These are phyloP conservation scores for Trichocladium antarcticum DNA, from an alignment of 495 filamentous ascomycete genomes.

Conservation along the genomic window DNA sequence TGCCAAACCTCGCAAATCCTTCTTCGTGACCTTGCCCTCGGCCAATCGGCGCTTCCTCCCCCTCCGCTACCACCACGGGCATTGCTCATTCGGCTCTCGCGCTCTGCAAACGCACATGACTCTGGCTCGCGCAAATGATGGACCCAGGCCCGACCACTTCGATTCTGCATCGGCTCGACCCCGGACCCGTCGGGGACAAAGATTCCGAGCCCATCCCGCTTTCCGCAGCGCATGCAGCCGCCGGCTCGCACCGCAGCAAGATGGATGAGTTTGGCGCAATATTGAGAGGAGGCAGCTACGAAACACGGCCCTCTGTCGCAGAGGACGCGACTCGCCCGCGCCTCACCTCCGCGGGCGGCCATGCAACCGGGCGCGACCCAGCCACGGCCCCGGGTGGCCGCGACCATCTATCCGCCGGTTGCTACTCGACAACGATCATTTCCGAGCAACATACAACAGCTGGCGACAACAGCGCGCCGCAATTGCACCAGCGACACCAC, in stretches of 20 bases:
- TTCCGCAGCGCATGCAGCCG: constrained; percentile 6
- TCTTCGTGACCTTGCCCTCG: constrained; percentile 4
- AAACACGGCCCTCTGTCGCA: constrained; percentile 2
- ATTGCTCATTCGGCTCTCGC: constrained; percentile 6
- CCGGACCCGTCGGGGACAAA: constrained; percentile 21
- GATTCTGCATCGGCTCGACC: constrained; percentile 19
- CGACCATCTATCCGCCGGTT: constrained; percentile 6
- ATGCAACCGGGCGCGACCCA: constrained; percentile 15
- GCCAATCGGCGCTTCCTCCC: constrained; percentile 9
- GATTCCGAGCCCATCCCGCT: constrained; percentile 12
- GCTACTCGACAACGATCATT: neutral
- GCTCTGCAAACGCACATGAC: constrained; percentile 1
- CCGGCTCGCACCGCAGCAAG: constrained; percentile 4
- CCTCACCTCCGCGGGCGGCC: constrained; percentile 1
- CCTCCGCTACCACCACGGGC: constrained; percentile 3
- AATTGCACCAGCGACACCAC: constrained; percentile 13
- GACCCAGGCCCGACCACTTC: constrained; percentile 16
- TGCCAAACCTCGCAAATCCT: constrained; percentile 22
- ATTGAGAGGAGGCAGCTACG: neutral
- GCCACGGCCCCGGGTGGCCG: neutral
- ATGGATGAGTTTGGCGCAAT: constrained; percentile 6
- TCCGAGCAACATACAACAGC: constrained; percentile 1
- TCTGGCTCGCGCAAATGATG: constrained; percentile 13
- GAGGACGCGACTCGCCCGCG: constrained; percentile 15
- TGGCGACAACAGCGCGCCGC: neutral